Evolutionary conservation across 1,284 basidiomycete species (phyloP), one percentile per base, ranked within the genome.

Genomic region (Amylostereum areolatum): DNA sequence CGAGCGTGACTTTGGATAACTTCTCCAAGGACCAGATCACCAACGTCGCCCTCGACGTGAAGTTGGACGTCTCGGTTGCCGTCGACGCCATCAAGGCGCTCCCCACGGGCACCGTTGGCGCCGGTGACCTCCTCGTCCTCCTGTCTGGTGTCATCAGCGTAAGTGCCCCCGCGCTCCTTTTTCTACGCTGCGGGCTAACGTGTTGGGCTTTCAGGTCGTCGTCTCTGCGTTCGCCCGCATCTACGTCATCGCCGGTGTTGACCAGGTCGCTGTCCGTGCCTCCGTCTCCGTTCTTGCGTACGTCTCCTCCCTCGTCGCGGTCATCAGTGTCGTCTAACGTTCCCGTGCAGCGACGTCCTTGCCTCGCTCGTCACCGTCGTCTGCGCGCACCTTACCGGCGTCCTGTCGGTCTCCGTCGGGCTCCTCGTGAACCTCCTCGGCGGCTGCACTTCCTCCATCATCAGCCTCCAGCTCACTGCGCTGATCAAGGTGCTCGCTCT

Each of bases 401-500:
- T 58, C 48, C 43, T 53, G 39, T 49, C 49, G 40, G 55, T 55
- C 47, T 46, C 56, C 41, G 48, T 50, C 31, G 53, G 45, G 36
- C 51, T 55, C 40, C 42, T 58, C 36, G 36, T 48, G 34, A 53
- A 39, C 37, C 46, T 50, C 49, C 49, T 58, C 42, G 36, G 32
- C 39, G 47, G 30, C 41, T 33, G 48, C 45, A 27, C 55, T 29
- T 28, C 27, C 31, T 40, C 56, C 51, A 52, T 58, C 44, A 25
- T 54, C 43, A 9, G 33, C 18, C 53, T 58, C 47, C 53, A 53
- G 43, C 35, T 58, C 39, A 44, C 45, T 30, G 49, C 55, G 40
- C 43, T 54, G 46, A 43, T 58, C 51, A 50, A 33, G 40, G 29
- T 56, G 49, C 41, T 43, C 9, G 27, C 12, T 27, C 37, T 39